Evolutionary conservation across 1,139 yeast species (phyloP).

Genomic region (Kluyveromyces sp.): DNA sequence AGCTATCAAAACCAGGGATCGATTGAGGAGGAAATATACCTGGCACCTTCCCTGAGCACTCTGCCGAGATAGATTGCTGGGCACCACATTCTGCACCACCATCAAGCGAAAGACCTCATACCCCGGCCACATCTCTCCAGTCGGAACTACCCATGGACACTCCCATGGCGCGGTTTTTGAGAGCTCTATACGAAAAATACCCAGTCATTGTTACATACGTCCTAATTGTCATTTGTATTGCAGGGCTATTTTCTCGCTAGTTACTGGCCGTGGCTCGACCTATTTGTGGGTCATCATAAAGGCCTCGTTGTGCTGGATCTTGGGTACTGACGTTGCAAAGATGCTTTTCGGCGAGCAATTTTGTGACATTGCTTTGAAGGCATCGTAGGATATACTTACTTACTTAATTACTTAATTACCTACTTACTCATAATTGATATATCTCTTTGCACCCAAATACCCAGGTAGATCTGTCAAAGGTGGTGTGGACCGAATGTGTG

Average conservation of each 20-base stretch:
- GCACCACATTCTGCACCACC: not conserved
- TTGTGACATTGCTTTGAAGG: constrained; percentile 6
- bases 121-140: not conserved
- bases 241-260: constrained; percentile 7
- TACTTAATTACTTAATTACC: not conserved
- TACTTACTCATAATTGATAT: not conserved
- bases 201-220: constrained; percentile 5
- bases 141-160: not conserved
- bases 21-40: not conserved
- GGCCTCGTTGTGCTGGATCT: constrained; percentile 9
- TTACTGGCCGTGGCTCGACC: constrained; percentile 9
- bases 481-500: too few relatives aligned
- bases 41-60: not conserved
- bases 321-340: constrained; percentile 9
- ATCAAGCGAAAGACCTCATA: not conserved
- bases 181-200: constrained; percentile 4
- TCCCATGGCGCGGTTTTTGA: constrained; percentile 3
- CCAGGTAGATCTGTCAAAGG: too few relatives aligned
- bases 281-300: constrained; percentile 9
- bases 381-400: not conserved
- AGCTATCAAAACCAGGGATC: too few relatives aligned
- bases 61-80: not conserved
- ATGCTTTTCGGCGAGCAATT: constrained; percentile 9
- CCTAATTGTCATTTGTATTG: constrained; percentile 1
- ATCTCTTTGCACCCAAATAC: not conserved